Percentiles rank a stretch among this genome's conserved stretches.
phyloP scores from a whole-genome alignment of 2,329 filamentous ascomycete species.

The Trichoderma sp. region DNA sequence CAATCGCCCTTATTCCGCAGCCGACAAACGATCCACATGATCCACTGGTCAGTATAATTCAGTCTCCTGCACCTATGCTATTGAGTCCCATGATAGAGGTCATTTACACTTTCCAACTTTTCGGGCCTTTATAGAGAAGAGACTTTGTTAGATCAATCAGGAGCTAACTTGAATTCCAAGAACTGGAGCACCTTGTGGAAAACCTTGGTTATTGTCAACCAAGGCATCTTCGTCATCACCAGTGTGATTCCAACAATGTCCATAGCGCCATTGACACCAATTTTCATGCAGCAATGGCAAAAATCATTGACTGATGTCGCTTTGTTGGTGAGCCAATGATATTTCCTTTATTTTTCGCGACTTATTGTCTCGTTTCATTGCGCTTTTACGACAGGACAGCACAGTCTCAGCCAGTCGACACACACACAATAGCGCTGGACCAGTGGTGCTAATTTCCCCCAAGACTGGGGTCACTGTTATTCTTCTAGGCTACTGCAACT shows the following conservation, averaged over 20 bases:
- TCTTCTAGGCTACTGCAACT: not conserved
- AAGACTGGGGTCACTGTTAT: not conserved
- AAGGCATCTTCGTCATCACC: not conserved
- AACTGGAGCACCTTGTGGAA: not conserved
- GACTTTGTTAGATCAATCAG: not conserved
- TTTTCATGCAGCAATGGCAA: not conserved
- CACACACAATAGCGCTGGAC: not conserved
- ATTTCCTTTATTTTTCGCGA: not conserved
- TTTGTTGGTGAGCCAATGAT: not conserved
- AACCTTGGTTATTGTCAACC: not conserved
- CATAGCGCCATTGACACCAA: not conserved
- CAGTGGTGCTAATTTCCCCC: not conserved
- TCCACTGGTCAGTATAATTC: not conserved
- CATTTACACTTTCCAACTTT: not conserved
- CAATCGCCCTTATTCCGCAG: not conserved
- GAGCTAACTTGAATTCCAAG: not conserved
- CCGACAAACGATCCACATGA: not conserved
- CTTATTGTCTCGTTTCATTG: not conserved
- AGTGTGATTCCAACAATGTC: not conserved
- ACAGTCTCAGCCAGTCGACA: not conserved
- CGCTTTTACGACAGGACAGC: not conserved
- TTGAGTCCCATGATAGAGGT: not conserved
- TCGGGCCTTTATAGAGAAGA: not conserved
- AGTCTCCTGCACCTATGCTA: not conserved
- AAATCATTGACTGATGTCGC: not conserved